Conservation (phyloP, 1,139 yeast species). For the Spencermartinsiella ligniputridi region DNA sequence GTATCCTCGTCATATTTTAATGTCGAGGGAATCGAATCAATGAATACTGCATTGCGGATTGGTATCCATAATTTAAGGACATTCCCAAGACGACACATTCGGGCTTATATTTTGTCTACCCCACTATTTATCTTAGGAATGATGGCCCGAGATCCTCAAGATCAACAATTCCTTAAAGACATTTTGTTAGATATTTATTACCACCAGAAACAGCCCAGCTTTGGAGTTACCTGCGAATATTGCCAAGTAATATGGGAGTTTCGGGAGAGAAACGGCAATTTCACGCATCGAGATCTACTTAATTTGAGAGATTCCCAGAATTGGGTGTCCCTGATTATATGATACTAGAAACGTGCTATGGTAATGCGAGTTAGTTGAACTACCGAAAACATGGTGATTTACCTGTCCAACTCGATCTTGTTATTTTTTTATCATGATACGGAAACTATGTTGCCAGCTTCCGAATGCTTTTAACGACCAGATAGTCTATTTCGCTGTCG, state of each 20-base stretch:
- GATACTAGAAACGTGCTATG: too few relatives aligned
- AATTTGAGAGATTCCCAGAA: slow-evolving; percentile 1
- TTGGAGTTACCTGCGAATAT: not conserved
- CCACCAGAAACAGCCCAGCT: not conserved
- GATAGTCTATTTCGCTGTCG: too few relatives aligned
- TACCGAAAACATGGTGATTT: too few relatives aligned
- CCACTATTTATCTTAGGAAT: slow-evolving; percentile 1
- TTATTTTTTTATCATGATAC: too few relatives aligned
- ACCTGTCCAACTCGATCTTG: too few relatives aligned
- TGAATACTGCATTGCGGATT: not conserved
- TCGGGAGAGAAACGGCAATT: not conserved
- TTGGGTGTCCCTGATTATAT: not conserved
- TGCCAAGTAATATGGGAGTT: not conserved
- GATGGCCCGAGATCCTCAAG: slow-evolving; percentile 1
- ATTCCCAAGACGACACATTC: not conserved
- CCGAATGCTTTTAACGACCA: too few relatives aligned
- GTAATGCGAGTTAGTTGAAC: too few relatives aligned
- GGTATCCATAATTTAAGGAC: not conserved
- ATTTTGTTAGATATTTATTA: slow-evolving; percentile 1
- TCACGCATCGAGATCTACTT: not conserved
- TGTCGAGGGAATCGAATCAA: not conserved
- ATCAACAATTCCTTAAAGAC: slow-evolving; percentile 1
- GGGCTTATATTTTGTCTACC: not conserved
- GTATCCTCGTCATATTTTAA: not conserved
- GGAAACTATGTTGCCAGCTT: too few relatives aligned